Evolutionary conservation across 768 basidiomycete species (phyloP).

Genomic region (Suillus clintonianus): DNA sequence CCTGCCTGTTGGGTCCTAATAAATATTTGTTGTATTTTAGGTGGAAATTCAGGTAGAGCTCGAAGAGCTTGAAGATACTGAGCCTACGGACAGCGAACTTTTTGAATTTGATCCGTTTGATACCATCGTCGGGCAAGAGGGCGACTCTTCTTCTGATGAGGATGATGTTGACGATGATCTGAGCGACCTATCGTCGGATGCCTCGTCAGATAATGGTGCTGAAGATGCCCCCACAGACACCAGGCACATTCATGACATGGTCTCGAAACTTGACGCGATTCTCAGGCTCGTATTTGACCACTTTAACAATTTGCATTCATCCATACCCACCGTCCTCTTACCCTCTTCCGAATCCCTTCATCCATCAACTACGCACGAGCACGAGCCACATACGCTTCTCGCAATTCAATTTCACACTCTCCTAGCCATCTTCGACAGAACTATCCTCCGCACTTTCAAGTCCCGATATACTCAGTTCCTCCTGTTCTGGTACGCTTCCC

Average conservation of each 20-base stretch:
- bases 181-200: slow-evolving; percentile 79
- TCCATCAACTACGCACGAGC: slow-evolving; percentile 23
- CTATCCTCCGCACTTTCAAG: slow-evolving; percentile 93
- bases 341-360: slow-evolving; percentile 17
- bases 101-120: slow-evolving; percentile 89
- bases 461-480: slow-evolving; percentile 98
- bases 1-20: background rate
- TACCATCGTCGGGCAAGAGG: slow-evolving; percentile 76
- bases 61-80: slow-evolving; percentile 83
- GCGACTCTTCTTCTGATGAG: slow-evolving; percentile 53
- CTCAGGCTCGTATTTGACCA: slow-evolving; percentile 84
- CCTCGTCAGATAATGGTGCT: slow-evolving; percentile 50
- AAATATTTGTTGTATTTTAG: slow-evolving; percentile 38
- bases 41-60: slow-evolving; percentile 97
- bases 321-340: slow-evolving; percentile 23
- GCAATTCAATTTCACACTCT: slow-evolving; percentile 81
- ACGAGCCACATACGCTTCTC: slow-evolving; percentile 35
- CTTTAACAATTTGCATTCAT: slow-evolving; percentile 55
- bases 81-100: slow-evolving; percentile 50
- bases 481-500: slow-evolving; percentile 92
- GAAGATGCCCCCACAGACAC: slow-evolving; percentile 45
- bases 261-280: slow-evolving; percentile 88
- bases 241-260: slow-evolving; percentile 81
- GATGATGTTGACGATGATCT: slow-evolving; percentile 56
- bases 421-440: slow-evolving; percentile 90